Base-by-base conservation (phyloP, 768 basidiomycete genomes). In the Termitomyces sp. region DNA sequence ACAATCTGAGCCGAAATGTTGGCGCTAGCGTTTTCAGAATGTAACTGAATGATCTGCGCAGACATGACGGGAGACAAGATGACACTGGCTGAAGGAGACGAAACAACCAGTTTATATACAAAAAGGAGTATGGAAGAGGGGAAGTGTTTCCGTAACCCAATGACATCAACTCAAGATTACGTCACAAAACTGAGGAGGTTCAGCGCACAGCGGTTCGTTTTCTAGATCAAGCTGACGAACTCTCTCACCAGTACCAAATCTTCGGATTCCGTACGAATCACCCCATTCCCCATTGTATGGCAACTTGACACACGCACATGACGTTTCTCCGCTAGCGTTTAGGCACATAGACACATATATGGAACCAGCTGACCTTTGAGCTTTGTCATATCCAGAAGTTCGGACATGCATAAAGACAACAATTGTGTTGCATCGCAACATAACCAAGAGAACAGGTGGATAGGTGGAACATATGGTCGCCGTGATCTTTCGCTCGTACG, bases 1-100 rank as follows among this genome's bases (percentile, higher is more conserved):
- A 81, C 54, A 50, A 92, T 78, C 47, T 84, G 70, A 46, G 76
- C 67, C 20, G 73, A 65, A 50, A 85, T 70, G 66, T 79, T 77
- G 42, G 65, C 61, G 20, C 68, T 70, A 60, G 70, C 68, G 27
- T 55, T 44, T 33, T 70, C 65, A 9, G 70, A 73, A 33, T 73
- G 84, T 47, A 85, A 70, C 59, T 84, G 78, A 50, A 84, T 65
- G 48, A 87, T 84, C 67, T 81, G 75, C 47, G 73, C 68, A 58
- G 76, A 64, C 80, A 80, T 81, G 51, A 33, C 58, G 45, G 46
- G 16, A 46, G 46, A 47, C 49, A 51, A 37, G 47, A 44, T 34
- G 44, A 39, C 42, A 45, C 20, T 56, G 45, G 16, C 30, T 24
- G 37, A 15, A 39, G 27, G 45, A 6, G 34, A 44, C n/a, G 31